A percentile compares a stretch with the other conserved stretches of the same genome.
Evolutionary conservation across 495 filamentous ascomycete species (phyloP).

Genomic region (Staphylotrichum tortipilum): DNA sequence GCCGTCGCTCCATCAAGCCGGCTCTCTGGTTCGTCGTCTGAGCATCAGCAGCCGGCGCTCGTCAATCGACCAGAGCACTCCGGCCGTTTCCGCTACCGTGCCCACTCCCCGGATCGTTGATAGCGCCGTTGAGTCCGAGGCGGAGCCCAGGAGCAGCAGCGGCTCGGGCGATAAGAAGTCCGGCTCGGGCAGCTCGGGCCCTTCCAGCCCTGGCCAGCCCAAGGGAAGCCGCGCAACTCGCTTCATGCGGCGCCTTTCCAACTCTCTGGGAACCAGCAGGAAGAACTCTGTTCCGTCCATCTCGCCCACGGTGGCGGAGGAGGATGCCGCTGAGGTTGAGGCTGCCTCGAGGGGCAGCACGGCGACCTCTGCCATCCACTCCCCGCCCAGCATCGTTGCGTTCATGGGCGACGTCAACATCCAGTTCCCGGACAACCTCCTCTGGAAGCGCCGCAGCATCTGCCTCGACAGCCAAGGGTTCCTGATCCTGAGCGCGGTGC

Average conservation of each 20-base stretch:
- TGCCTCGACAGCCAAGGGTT: conserved; percentile 69
- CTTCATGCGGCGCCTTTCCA: conserved; percentile 74
- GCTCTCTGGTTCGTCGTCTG: conserved; percentile 29
- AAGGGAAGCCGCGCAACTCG: conserved; percentile 56
- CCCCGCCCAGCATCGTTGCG: conserved; percentile 41
- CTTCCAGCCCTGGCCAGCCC: conserved; percentile 37
- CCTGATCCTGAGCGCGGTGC: conserved; percentile 58
- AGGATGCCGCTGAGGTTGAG: conserved; percentile 42
- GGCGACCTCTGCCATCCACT: conserved; percentile 15
- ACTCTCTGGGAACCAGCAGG: conserved; percentile 48
- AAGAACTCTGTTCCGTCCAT: conserved; percentile 50
- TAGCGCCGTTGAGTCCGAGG: conserved; percentile 24
- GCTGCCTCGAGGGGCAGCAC: conserved; percentile 29
- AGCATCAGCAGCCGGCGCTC: conserved; percentile 40
- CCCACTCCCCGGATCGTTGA: conserved; percentile 29
- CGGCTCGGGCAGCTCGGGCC: conserved; percentile 8
- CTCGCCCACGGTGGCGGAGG: conserved; percentile 55
- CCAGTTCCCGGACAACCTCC: conserved; percentile 83
- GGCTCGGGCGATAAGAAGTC: conserved; percentile 9
- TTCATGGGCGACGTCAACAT: conserved; percentile 83
- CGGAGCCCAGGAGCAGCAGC: conserved; percentile 16
- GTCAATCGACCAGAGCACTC: conserved; percentile 26
- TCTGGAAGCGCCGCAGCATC: conserved; percentile 86
- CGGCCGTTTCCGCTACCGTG: conserved; percentile 5
- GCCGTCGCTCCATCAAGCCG: conserved; percentile 29